These are phyloP conservation scores for Bocquillonia castaneifolia DNA, from an alignment of 441 rosid species.

Conservation along the genomic window DNA sequence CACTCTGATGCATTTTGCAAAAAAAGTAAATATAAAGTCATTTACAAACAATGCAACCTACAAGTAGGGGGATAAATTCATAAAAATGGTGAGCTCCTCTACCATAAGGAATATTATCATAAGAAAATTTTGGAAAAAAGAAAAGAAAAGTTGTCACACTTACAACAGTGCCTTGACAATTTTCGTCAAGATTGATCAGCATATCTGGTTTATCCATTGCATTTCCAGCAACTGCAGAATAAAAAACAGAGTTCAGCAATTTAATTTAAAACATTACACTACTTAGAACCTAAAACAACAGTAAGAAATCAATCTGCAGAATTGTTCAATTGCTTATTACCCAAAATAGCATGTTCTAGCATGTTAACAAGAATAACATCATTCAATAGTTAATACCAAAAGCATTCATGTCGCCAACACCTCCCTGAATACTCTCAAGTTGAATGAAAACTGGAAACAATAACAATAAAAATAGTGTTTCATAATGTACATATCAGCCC, in stretches of 20 bases:
- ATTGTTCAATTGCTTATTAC: background rate
- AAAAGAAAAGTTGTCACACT: constrained; percentile 25
- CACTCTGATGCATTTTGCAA: constrained; percentile 35
- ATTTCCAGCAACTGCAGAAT: constrained; percentile 42
- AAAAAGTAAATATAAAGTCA: constrained; percentile 18
- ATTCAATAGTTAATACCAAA: background rate
- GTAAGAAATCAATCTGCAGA: constrained; percentile 4
- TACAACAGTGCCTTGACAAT: constrained; percentile 44
- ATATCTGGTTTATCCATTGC: constrained; percentile 33
- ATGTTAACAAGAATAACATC: background rate
- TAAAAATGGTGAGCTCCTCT: background rate
- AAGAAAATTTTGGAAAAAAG: background rate
- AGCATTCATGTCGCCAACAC: background rate
- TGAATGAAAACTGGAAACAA: background rate
- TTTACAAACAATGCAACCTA: constrained; percentile 23
- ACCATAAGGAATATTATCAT: background rate
- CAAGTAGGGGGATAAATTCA: background rate
- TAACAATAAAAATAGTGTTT: background rate
- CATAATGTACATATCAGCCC: background rate
- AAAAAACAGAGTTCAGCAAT: constrained; percentile 12
- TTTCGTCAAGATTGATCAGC: constrained; percentile 33
- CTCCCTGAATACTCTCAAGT: background rate
- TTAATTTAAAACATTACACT: constrained; percentile 2
- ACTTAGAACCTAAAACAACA: constrained; percentile 3
- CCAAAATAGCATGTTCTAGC: background rate